Evolutionary conservation across 2,329 filamentous ascomycete species (phyloP).

Genomic region (Didymella pinodella): DNA sequence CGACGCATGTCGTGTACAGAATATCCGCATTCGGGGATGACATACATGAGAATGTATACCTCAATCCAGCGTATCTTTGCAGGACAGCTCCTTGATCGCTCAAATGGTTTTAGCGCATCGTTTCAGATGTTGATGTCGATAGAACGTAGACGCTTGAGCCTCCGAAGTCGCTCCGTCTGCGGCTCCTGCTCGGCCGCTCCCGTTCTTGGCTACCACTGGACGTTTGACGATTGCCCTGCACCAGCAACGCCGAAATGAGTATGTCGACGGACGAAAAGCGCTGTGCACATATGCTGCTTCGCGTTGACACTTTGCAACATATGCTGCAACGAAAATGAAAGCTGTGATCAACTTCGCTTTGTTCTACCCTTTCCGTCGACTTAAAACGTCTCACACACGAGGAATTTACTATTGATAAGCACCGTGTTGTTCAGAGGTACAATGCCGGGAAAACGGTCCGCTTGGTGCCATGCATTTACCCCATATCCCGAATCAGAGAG

Average conservation of each 20-base stretch:
- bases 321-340: background rate
- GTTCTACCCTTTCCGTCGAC: background rate
- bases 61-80: constrained; percentile 7
- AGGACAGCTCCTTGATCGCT: background rate
- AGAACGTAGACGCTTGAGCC: background rate
- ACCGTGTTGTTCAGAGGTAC: background rate
- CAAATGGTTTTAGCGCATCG: background rate
- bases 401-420: background rate
- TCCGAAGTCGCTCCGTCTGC: constrained; percentile 8
- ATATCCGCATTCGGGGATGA: background rate
- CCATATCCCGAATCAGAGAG: constrained; percentile 8
- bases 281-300: background rate
- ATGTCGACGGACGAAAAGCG: background rate
- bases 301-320: background rate
- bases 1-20: constrained; percentile 4
- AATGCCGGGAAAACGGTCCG: constrained; percentile 16
- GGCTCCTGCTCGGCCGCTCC: constrained; percentile 17
- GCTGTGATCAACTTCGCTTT: background rate
- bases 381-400: background rate
- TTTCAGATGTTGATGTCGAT: background rate
- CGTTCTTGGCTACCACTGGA: constrained; percentile 9
- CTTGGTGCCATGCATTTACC: constrained; percentile 12
- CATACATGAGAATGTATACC: background rate
- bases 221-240: constrained; percentile 12
- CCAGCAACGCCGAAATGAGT: constrained; percentile 15